Base-by-base conservation (phyloP, 2,329 filamentous ascomycete species). In the Colletotrichum chlorophyti region DNA sequence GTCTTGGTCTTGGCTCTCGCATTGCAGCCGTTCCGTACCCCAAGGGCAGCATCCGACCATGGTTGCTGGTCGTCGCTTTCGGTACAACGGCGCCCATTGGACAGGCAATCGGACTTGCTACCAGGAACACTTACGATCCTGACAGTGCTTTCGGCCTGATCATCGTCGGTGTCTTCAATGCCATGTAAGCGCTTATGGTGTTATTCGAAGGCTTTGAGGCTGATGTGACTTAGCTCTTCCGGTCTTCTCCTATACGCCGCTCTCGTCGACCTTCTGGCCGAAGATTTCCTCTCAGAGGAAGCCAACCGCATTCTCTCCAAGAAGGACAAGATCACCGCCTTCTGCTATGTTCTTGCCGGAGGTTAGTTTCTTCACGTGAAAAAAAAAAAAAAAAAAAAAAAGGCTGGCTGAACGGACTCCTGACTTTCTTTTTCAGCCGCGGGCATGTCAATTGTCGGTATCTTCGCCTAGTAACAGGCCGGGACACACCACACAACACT, bases 61-160 rank as follows among this genome's bases (percentile, higher is more conserved):
- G 85, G 85, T 57, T 84, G 1, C 73, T 88, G 14, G 84, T 88
- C 2, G 64, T 85, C 11, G 85, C 85, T 12, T 89, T 88, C 62
- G 90, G 90, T 17, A 80, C 83, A 58, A 92, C 89, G 1, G 96
- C 92, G 0, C 92, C 92, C 0, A 78, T 95, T 15, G 92, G 92
- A 8, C 91, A 96, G 70, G 91, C 85, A 8, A 87, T 88, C 58
- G 86, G 86, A 21, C 76, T 89, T 9, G 62, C 77, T 5, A 82
- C 83, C 1, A 77, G 82, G 52, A 80, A 79, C 65, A 76, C 77
- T 4, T 89, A 88, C 61, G 85, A 88, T 54, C 85, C 85, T 0
- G 80, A 85, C 58, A 86, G 84, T 53, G 84, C 84, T 8, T 83
- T 87, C 54, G 86, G 85, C 27, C 69, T 89, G 24, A 85, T 89